Base-by-base conservation (phyloP, 768 basidiomycete species). In the Lentinula edodes region DNA sequence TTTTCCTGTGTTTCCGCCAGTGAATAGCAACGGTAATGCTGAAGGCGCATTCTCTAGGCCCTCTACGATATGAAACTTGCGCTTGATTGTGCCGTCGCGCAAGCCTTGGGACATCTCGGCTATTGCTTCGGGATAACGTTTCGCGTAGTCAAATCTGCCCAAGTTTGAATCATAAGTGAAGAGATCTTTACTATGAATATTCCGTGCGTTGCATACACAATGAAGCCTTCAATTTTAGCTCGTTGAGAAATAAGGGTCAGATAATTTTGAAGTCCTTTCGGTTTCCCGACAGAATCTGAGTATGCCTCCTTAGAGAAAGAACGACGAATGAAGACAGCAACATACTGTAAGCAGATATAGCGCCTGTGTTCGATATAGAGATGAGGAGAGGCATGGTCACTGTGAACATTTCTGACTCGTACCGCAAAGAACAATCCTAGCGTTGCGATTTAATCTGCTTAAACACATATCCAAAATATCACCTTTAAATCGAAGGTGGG, bases 351-450 rank as follows among this genome's bases (percentile, higher is more conserved):
- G 83, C 82, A 46, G 93, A 91, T 65, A 97, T 95, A 36, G 90
- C 91, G 60, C 90, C 89, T 90, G 65, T 50, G 62, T 52, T 18
- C 46, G 10, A 28, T 13, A 50, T 23, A 39, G 41, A 6, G 20
- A 36, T 18, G 28, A 18, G 41, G 38, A 57, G 42, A 52, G 41
- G 45, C n/a, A 23, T 50, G 28, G 52, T 28, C 1, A 10, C 6
- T 2, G 32, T 0, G 39, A 15, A 23, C 20, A 55, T 9, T 34
- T 16, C 39, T 36, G 63, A 62, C 38, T 71, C 85, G 50, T 62
- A 89, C 94, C 95, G 66, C 94, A 96, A 18, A 94, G 72, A 13
- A 84, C 84, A 61, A 97, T 83, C 58, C 95, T 78, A 5, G 93
- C 95, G 46, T 84, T 76, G 70, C 85, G 81, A 45, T 93, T 93